A percentile compares a stretch with the other conserved stretches of the same genome.
Evolutionary conservation across 1,139 yeast species (phyloP).

Genomic region (Scheffersomyces cryptocercus): DNA sequence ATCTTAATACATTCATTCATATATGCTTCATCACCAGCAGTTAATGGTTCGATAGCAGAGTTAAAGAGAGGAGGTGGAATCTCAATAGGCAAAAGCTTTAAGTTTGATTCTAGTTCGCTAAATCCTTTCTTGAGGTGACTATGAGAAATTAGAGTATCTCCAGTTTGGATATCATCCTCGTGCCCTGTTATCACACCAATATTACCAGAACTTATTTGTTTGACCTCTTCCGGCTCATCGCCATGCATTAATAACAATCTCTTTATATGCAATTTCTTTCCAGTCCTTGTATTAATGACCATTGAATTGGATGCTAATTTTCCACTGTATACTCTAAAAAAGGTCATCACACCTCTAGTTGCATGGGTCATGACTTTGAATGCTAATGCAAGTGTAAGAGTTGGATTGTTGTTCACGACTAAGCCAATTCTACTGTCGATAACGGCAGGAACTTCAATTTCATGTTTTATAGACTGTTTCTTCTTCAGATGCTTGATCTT

Average conservation of each 20-base stretch:
- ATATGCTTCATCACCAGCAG: conserved; percentile 74
- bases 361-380: conserved; percentile 90
- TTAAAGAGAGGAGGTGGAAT: conserved; percentile 95
- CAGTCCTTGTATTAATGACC: conserved; percentile 69
- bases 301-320: conserved; percentile 60
- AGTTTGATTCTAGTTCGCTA: conserved; percentile 46
- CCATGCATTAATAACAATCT: conserved; percentile 86
- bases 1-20: conserved; percentile 68
- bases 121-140: conserved; percentile 47
- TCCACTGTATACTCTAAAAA: conserved; percentile 87
- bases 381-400: conserved; percentile 77
- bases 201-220: conserved; percentile 66
- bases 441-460: conserved; percentile 29
- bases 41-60: conserved; percentile 77
- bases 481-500: conserved; percentile 14
- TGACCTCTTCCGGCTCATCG: conserved; percentile 74
- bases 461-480: conserved; percentile 11
- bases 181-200: conserved; percentile 87
- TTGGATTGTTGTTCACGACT: conserved; percentile 54
- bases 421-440: conserved; percentile 49
- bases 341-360: conserved; percentile 79
- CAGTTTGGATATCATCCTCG: conserved; percentile 74
- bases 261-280: conserved; percentile 63
- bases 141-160: conserved; percentile 80
- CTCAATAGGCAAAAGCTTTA: conserved; percentile 71